Evolutionary conservation across 192 early-diverging fungal species (phyloP), one percentile per base, ranked within the genome.

Genomic region (Chytriomyces confervae): DNA sequence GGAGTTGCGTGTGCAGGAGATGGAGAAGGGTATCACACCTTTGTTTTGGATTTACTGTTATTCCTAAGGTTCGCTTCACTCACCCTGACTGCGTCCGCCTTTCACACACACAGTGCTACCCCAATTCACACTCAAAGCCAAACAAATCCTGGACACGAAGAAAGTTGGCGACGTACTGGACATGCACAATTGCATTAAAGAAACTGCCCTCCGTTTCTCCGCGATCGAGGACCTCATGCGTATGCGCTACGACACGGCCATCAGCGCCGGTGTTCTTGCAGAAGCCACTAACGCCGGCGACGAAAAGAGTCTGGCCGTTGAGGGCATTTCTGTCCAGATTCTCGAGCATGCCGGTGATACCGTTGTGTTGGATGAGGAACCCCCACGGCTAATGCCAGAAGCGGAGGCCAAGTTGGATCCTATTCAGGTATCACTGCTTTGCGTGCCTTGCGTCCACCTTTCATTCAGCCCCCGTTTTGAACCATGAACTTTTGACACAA

Each of bases 381-480:
- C 81, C 50, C 88, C 88, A 18, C 43, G 81, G 48, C 77, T 78
- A 11, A 49, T 89, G 68, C 69, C 73, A 29, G 77, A 81, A 51
- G 75, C 72, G 11, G 88, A 89, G 75, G 88, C 88, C 2, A 62
- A 74, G 44, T 72, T 71, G 49, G 63, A 84, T 57, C 88, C 88
- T 10, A 84, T 89, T 75, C 85, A 86, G 78, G 85, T 86, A 65
- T 6, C 36, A 36, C 36, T 36, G 1, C 4, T 36, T 36, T 36
- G 50, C 44, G 6, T 62, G 47, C 24, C 0, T 27, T 27, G 24
- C 24, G 24, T 27, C 24, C 24, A 27, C 24, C 24, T 27, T 0
- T 27, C 24, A 27, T 27, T 27, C 24, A 27, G 24, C 24, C 24
- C 24, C 62, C 16, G 47, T 24, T 47, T 23, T 70, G 23, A 27